These are phyloP conservation scores for Colletotrichum phormii DNA, from an alignment of 2,329 filamentous ascomycete species.

Conservation along the genomic window DNA sequence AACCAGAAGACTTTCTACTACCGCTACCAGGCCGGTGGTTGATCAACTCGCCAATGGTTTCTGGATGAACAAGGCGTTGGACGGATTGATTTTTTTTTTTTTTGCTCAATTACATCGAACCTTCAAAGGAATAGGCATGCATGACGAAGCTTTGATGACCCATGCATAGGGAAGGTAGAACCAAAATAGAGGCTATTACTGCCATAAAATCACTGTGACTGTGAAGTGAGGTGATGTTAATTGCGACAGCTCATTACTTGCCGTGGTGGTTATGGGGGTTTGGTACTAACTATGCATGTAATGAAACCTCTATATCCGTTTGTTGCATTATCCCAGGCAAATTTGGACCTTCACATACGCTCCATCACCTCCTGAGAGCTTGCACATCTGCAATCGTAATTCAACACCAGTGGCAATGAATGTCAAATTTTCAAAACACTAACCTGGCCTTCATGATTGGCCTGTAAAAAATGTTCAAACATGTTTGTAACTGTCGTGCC, in stretches of 20 bases:
- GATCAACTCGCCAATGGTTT: slow-evolving; percentile 38
- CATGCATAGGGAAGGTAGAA: slow-evolving; percentile 26
- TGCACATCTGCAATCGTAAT: not conserved
- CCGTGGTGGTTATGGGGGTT: not conserved
- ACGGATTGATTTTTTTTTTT: slow-evolving; percentile 17
- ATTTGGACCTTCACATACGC: not conserved
- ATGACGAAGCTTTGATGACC: slow-evolving; percentile 27
- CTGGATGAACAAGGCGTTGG: slow-evolving; percentile 4
- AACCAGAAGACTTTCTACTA: slow-evolving; percentile 75
- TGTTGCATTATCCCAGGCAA: not conserved
- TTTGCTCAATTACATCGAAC: slow-evolving; percentile 1
- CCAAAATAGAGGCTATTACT: slow-evolving; percentile 25
- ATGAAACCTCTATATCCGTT: not conserved
- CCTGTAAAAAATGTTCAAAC: not conserved
- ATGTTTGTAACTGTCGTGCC: not conserved
- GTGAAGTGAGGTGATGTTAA: not conserved
- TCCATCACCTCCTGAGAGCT: not conserved
- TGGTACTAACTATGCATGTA: not conserved
- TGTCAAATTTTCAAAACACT: not conserved
- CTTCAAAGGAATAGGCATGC: slow-evolving; percentile 22
- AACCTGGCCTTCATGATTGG: not conserved
- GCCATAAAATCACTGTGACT: not conserved
- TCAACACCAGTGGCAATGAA: not conserved
- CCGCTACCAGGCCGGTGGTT: slow-evolving; percentile 59
- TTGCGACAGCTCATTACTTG: not conserved